Base-by-base conservation (phyloP, 306 rosid species). In the Fragaria ananassa region DNA sequence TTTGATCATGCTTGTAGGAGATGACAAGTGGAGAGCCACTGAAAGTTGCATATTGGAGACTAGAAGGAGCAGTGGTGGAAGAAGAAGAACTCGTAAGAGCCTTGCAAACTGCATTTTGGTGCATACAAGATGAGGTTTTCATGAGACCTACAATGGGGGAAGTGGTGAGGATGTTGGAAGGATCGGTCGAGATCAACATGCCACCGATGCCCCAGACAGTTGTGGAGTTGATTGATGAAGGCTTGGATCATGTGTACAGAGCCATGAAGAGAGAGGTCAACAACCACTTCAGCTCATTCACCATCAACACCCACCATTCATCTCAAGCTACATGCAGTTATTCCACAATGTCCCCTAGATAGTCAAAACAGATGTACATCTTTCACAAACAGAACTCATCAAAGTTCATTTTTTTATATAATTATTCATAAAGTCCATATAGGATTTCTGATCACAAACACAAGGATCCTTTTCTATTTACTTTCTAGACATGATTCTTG, bases 191-290 rank as follows among this genome's bases (percentile, higher is more conserved):
- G 70, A 80, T 89, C 41, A 89, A 89, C 68, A 85, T 81, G 85
- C 98, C 98, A 12, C 95, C 97, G 46, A 94, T 94, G 93, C 98
- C 98, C 9, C 98, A 90, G 57, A 92, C 98, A 53, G 91, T 94
- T 14, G 49, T 85, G 76, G 98, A 94, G 83, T 76, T 92, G 69
- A 74, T 92, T 46, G 92, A 94, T 17, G 98, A 94, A 89, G 98
- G 97, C 13, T 82, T 94, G 57, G 95, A 92, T 18, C 83, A 88
- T 25, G 96, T 90, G 6, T 90, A 94, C 80, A 92, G 69, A 86
- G 95, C 96, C 60, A 95, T 90, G 96, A 95, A 87, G 79, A 85
- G 95, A 86, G 97, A 94, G 53, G 80, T 78, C 75, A 91, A 86
- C 74, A 94, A 86, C 73, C 93, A 86, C 19, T 89, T 41, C 63